Evolutionary conservation across 1,139 yeast species (phyloP), one percentile per base, ranked within the genome.

Genomic region (Kodamaea ohmeri): DNA sequence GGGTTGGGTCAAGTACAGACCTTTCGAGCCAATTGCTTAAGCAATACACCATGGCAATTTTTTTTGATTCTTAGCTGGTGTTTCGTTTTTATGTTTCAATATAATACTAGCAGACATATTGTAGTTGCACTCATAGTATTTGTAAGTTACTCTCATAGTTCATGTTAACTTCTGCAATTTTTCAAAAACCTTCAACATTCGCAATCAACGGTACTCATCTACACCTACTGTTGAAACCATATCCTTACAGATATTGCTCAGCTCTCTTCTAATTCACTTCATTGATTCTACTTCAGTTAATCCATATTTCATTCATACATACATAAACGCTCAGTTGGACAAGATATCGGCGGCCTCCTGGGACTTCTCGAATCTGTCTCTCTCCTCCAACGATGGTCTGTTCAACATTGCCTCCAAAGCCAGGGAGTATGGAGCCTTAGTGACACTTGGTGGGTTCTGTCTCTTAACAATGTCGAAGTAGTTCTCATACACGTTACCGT

Each of bases 401-500:
- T 66, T 61, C 59, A 83, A 69, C 75, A 76, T 71, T 11, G 55
- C 61, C 45, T 75, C 71, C 36, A 83, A 61, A 3, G 62, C 69
- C 17, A 53, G 65, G 32, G 80, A 65, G 57, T 83, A 83, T 30
- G 83, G 79, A 27, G 88, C 84, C 52, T 78, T 79, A 38, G 77
- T 70, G 19, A 69, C 62, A 24, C 69, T 64, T 25, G 79, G 76
- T 42, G 80, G 76, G 57, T 79, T 78, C 35, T 64, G 63, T 37
- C 61, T 66, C 52, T 76, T 76, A 44, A 77, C 78, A 37, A 61
- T 61, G 27, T 54, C 58, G 56, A 78, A 79, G 61, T 89, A 89
- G 62, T 86, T 80, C 60, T 81, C 82, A 68, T 89, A 90, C 40
- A 87, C 81, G 59, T 89, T 84, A 49, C 97, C 97, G 54, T 87